These are phyloP conservation scores for Ramaria rubella DNA, from an alignment of 768 basidiomycete species.

Conservation along the genomic window DNA sequence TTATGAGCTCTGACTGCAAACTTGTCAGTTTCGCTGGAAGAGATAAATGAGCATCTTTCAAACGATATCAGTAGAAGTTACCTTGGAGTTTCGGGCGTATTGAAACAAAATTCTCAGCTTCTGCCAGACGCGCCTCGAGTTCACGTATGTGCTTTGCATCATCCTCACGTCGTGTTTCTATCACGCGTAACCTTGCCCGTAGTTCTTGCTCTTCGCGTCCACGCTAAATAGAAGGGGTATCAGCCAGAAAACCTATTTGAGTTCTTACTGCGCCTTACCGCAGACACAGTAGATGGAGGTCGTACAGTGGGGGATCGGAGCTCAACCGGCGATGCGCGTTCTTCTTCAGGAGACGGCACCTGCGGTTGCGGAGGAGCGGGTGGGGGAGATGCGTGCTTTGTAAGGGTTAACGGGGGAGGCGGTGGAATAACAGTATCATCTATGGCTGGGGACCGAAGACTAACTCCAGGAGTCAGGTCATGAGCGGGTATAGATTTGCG, in stretches of 20 bases:
- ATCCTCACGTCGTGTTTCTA: constrained; percentile 83
- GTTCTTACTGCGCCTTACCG: neutral
- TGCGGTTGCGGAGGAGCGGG: neutral
- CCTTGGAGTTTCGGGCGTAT: constrained; percentile 82
- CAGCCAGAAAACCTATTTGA: neutral
- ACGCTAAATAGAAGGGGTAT: constrained; percentile 14
- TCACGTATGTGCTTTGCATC: constrained; percentile 79
- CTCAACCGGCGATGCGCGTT: neutral
- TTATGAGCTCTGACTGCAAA: constrained; percentile 73
- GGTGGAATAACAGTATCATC: neutral
- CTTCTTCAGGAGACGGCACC: neutral
- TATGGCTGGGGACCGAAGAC: neutral
- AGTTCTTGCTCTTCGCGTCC: constrained; percentile 66
- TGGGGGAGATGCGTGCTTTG: neutral
- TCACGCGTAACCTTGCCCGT: constrained; percentile 71
- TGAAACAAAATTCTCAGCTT: constrained; percentile 77
- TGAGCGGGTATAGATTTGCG: neutral
- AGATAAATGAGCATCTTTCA: neutral
- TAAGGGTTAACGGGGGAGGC: neutral
- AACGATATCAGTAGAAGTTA: constrained; percentile 2
- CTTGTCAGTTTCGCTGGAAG: constrained; percentile 64
- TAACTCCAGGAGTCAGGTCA: neutral
- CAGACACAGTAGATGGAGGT: constrained; percentile 2
- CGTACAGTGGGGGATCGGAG: neutral
- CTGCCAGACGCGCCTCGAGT: constrained; percentile 76